Evolutionary conservation across 495 filamentous ascomycete genomes (phyloP), one percentile per base, ranked within the genome.

Genomic region (Peziza echinospora): DNA sequence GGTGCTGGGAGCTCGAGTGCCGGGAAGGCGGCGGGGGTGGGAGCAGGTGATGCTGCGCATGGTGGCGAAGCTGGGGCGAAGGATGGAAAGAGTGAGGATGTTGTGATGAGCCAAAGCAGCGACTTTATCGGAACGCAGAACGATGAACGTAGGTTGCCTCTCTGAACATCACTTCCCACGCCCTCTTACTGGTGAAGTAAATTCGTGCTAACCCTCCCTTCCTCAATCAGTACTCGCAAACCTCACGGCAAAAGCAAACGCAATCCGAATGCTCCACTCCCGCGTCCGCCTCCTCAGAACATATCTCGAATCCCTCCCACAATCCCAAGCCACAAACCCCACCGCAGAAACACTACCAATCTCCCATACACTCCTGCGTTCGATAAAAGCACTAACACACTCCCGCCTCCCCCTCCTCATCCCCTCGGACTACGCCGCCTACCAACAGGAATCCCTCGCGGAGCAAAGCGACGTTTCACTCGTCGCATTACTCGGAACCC

Each of bases 211-310:
- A 23, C 41, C 42, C 44, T 44, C 19, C 45, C 24, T 16, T 21
- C 37, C 30, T 5, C 21, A 9, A 23, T 42, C 39, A 79, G 76
- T 81, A 17, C 70, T 82, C 40, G 68, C 73, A 28, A 72, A 65
- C 22, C 74, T 97, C 24, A 84, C 77, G 11, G 82, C 84, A 43
- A 93, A 92, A 53, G 68, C 76, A 30, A 97, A 96, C 62, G 86
- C 91, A 22, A 76, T 93, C 54, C 80, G 79, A 62, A 93, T 92
- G 73, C 71, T 96, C 45, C 77, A 85, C 56, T 73, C 78, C 13
- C 79, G 91, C 41, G 77, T 97, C 57, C 69, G 72, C 11, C 74
- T 96, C 48, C 72, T 96, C 46, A 78, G 76, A 51, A 70, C 71
- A 26, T 96, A 94, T 60, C 72, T 97, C 43, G 63, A 77, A 45